Evolutionary conservation across 2,329 filamentous ascomycete species (phyloP), one percentile per base, ranked within the genome.

Genomic region (Hypomyces perniciosus): DNA sequence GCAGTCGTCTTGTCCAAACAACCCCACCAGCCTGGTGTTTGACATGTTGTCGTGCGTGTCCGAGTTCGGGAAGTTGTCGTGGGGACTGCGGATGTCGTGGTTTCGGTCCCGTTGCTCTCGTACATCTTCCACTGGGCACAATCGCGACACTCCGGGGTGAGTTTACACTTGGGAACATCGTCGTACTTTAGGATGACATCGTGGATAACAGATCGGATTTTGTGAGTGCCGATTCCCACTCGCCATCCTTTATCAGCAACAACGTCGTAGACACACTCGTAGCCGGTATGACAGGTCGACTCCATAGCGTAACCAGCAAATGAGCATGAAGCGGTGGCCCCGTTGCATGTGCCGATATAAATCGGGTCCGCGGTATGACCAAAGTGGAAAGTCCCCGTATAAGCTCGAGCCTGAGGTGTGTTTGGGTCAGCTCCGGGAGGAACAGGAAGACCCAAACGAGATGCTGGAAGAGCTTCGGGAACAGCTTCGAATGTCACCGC

Each of bases 361-460:
- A 99, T 84, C 0, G 93, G 93, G 67, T 99, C 93, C 1, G 93
- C 93, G 0, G 90, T 97, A 62, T 97, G 91, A 4, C 93, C 93
- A 65, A 96, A 92, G 67, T 99, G 93, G 63, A 84, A 95, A 0
- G 87, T 78, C 9, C 89, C 91, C 0, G 90, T 95, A 61, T 83
- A 79, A 52, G 81, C 71, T 39, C 89, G 77, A 35, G 80, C 77
- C 62, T 95, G 89, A 30, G 89, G 85, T 31, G 80, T 76, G 39
- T 79, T 75, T 27, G 89, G 79, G 61, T 91, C 79, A 42, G 85
- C 77, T 27, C 88, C 88, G 1, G 92, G 92, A 9, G 93, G 92
- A 0, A 84, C 79, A 0, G 92, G 92, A 6, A 99, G 79, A 26
- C 91, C 93, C 0, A 99, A 77, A 28, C 93, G 84, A 46, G 82